phyloP scores from a whole-genome alignment of 140 eudicot species.

The Ambrosia hybrid region DNA sequence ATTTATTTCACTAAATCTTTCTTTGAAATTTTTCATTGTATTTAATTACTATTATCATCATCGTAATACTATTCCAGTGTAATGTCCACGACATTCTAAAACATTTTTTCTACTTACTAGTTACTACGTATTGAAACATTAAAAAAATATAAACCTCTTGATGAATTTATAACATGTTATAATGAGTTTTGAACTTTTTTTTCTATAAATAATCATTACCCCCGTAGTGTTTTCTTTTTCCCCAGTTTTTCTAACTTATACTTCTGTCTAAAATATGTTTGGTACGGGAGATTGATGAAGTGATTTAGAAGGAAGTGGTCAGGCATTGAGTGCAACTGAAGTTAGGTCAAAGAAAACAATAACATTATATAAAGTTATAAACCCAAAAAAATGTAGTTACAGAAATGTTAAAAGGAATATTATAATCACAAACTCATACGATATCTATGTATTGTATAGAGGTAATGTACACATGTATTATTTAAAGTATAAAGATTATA shows the following conservation, averaged over 20 bases:
- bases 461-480: not conserved
- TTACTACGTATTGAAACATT: too few relatives aligned
- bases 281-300: constrained; percentile 39
- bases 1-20: too few relatives aligned
- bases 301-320: constrained; percentile 40
- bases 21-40: too few relatives aligned
- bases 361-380: not conserved
- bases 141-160: not conserved
- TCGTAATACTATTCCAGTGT: too few relatives aligned
- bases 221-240: not conserved
- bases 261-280: constrained; percentile 24
- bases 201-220: constrained; percentile 9
- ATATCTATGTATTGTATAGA: too few relatives aligned
- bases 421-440: not conserved
- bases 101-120: too few relatives aligned
- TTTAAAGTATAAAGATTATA: too few relatives aligned
- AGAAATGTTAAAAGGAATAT: not conserved
- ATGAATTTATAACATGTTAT: not conserved
- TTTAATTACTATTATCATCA: too few relatives aligned
- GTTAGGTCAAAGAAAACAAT: constrained; percentile 20
- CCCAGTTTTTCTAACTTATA: not conserved
- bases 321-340: constrained; percentile 49
- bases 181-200: not conserved
- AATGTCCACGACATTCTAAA: too few relatives aligned
- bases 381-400: not conserved